Conservation (phyloP, 2,329 filamentous ascomycete genomes). For the Macrophomina pseudophaseolina region DNA sequence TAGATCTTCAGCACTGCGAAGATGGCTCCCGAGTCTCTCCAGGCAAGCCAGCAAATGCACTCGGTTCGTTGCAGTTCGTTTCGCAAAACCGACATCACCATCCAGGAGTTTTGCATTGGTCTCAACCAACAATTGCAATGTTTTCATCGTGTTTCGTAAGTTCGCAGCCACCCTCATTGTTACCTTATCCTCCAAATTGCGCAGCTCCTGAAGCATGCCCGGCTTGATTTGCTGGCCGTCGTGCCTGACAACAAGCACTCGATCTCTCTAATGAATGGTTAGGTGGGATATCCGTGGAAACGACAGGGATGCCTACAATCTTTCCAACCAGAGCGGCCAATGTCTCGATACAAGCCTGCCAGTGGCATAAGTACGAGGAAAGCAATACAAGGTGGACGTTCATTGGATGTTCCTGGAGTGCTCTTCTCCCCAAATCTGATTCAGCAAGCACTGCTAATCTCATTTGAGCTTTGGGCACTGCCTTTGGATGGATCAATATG, state of each 20-base stretch:
- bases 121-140: background rate
- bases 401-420: conserved; percentile 20
- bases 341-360: conserved; percentile 27
- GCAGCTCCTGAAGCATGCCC: background rate
- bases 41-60: background rate
- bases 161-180: background rate
- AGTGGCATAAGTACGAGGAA: conserved; percentile 25
- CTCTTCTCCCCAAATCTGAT: background rate
- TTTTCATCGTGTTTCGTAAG: background rate
- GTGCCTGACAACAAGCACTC: too few relatives aligned
- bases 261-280: too few relatives aligned
- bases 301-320: conserved; percentile 26
- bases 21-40: conserved; percentile 17
- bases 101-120: background rate
- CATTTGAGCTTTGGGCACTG: conserved; percentile 4
- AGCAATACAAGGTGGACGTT: conserved; percentile 27
- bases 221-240: background rate
- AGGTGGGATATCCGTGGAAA: too few relatives aligned
- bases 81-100: background rate
- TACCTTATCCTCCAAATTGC: background rate
- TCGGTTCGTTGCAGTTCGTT: background rate
- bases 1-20: conserved; percentile 24
- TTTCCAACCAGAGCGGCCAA: conserved; percentile 11
- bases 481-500: conserved; percentile 27
- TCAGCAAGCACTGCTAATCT: conserved; percentile 18